Percentiles rank a stretch among this genome's conserved stretches.
Evolutionary conservation across 2,329 filamentous ascomycete species (phyloP).

Genomic region (Dichotomopilus funicola): DNA sequence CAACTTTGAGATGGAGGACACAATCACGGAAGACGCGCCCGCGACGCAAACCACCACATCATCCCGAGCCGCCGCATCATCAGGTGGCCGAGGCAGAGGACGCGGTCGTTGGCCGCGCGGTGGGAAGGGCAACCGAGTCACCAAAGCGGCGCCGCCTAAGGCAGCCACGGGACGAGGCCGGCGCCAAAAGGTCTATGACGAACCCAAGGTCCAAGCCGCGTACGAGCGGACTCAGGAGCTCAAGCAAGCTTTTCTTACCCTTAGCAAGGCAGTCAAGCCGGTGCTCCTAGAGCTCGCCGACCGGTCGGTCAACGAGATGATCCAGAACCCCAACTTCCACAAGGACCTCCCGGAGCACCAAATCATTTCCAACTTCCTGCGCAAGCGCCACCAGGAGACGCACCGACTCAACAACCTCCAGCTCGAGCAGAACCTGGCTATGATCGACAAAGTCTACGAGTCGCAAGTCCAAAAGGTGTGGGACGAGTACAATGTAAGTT

Average conservation of each 20-base stretch:
- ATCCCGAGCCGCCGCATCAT: conserved; percentile 19
- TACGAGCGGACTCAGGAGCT: conserved; percentile 61
- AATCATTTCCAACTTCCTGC: conserved; percentile 45
- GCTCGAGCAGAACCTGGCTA: conserved; percentile 17
- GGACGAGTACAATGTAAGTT: conserved; percentile 23
- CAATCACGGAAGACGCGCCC: conserved; percentile 12
- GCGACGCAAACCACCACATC: conserved; percentile 23
- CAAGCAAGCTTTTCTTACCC: conserved; percentile 57
- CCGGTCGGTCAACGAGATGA: conserved; percentile 50
- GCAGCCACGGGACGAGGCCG: conserved; percentile 38
- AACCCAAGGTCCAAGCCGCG: conserved; percentile 48
- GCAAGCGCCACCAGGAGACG: conserved; percentile 34
- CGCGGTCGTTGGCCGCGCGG: conserved; percentile 27
- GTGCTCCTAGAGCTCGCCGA: conserved; percentile 60
- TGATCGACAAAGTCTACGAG: conserved; percentile 22
- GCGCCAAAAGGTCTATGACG: conserved; percentile 50
- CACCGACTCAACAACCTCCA: conserved; percentile 22
- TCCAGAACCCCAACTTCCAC: conserved; percentile 47
- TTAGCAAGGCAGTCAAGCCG: conserved; percentile 57
- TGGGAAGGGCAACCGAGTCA: conserved; percentile 20
- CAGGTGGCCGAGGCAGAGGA: conserved; percentile 31
- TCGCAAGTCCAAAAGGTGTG: conserved; percentile 18
- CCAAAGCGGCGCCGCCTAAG: conserved; percentile 31
- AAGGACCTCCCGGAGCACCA: conserved; percentile 48
- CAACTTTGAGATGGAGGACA: conserved; percentile 15